These are phyloP conservation scores for Candida pseudoglaebosa DNA, from an alignment of 805 yeast genomes.

Conservation along the genomic window DNA sequence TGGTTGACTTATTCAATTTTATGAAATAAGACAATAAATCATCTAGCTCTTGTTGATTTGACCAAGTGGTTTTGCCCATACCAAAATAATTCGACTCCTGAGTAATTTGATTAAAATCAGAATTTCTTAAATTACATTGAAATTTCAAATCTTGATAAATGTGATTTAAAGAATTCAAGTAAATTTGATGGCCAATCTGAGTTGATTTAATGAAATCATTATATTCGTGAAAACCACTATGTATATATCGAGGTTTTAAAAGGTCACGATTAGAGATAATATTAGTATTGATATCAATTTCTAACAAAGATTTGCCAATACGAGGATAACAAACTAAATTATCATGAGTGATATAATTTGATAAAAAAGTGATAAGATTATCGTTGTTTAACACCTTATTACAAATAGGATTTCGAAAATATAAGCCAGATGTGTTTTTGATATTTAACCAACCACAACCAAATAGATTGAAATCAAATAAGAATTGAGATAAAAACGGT, in stretches of 20 bases:
- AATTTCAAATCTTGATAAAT: slow-evolving; percentile 56
- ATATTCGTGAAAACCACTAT: slow-evolving; percentile 45
- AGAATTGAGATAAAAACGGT: slow-evolving; percentile 70
- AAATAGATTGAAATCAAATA: slow-evolving; percentile 76
- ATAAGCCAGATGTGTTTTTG: slow-evolving; percentile 21
- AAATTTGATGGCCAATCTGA: slow-evolving; percentile 15
- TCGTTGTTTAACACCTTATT: slow-evolving; percentile 19
- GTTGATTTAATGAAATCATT: slow-evolving; percentile 8
- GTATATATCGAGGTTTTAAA: slow-evolving; percentile 44
- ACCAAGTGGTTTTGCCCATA: slow-evolving; percentile 25
- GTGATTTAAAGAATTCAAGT: slow-evolving; percentile 46
- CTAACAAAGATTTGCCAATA: slow-evolving; percentile 61
- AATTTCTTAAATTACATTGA: slow-evolving; percentile 36
- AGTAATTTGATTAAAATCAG: slow-evolving; percentile 1
- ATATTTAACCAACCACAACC: slow-evolving; percentile 78
- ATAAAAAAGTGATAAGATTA: slow-evolving; percentile 6
- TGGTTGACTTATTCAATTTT: slow-evolving; percentile 15
- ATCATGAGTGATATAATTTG: slow-evolving; percentile 14
- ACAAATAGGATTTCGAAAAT: slow-evolving; percentile 52
- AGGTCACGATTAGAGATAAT: slow-evolving; percentile 54
- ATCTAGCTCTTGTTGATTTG: slow-evolving; percentile 25
- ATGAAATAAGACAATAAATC: slow-evolving; percentile 28
- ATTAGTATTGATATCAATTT: slow-evolving; percentile 65
- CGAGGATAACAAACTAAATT: slow-evolving; percentile 43
- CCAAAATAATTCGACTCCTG: slow-evolving; percentile 13